A percentile compares a stretch with the other conserved stretches of the same genome.
Conservation (phyloP, 352 stramenopile genomes). For the Globisporangium nodosum region DNA sequence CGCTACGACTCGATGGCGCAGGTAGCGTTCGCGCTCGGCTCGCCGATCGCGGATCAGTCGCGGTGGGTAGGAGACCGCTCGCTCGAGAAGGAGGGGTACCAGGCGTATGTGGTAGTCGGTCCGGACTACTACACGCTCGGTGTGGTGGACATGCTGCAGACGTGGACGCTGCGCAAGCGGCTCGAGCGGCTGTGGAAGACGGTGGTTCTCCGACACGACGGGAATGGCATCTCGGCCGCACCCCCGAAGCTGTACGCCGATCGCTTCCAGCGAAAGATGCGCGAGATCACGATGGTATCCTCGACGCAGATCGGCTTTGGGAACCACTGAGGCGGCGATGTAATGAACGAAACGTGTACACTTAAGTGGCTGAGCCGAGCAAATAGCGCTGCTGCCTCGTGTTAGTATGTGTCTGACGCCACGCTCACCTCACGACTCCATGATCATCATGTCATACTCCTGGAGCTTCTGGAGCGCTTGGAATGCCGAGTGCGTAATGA, state of each 20-base stretch:
- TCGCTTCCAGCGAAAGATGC: conserved; percentile 83
- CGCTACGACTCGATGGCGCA: conserved; percentile 53
- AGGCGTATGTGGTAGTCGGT: conserved; percentile 68
- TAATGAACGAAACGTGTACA: conserved; percentile 12
- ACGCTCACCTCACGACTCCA: conserved; percentile 31
- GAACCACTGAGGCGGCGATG: conserved; percentile 19
- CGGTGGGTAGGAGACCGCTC: conserved; percentile 58
- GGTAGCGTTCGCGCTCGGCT: conserved; percentile 23
- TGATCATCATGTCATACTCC: conserved; percentile 80
- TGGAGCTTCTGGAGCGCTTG: conserved; percentile 75
- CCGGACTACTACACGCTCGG: conserved; percentile 87
- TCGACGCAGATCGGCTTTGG: conserved; percentile 45
- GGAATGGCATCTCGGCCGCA: conserved; percentile 72
- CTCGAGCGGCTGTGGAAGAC: conserved; percentile 85
- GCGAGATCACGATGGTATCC: conserved; percentile 78
- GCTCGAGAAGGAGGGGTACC: conserved; percentile 61
- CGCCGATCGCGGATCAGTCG: conserved; percentile 13
- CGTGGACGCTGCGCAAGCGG: conserved; percentile 80
- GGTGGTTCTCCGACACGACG: conserved; percentile 57
- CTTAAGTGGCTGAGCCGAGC: background rate
- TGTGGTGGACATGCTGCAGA: conserved; percentile 89
- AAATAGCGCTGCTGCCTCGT: background rate
- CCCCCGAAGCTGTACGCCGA: conserved; percentile 66
- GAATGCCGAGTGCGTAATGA: conserved; percentile 66
- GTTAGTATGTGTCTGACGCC: background rate